These are phyloP conservation scores for Turritis glabra DNA, from an alignment of 345 rosid species.

Conservation along the genomic window DNA sequence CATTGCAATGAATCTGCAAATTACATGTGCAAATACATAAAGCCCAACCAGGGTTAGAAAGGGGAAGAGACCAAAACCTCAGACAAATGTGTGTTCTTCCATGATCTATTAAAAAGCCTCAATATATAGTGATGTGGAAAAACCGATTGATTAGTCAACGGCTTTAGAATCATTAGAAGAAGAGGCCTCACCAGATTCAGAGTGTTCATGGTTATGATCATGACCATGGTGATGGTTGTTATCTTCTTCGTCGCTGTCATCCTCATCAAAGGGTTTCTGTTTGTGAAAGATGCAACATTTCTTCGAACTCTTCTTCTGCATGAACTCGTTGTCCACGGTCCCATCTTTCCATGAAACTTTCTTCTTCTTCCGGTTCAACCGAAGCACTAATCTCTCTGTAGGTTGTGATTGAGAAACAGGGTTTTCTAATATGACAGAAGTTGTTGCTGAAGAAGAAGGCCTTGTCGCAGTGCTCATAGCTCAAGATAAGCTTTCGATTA, in stretches of 20 bases:
- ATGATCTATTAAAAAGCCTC: slow-evolving; percentile 13
- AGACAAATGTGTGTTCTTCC: slow-evolving; percentile 10
- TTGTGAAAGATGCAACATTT: slow-evolving; percentile 98
- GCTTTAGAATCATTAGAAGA: slow-evolving; percentile 37
- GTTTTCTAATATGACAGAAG: slow-evolving; percentile 54
- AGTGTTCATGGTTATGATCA: slow-evolving; percentile 30
- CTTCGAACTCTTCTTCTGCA: slow-evolving; percentile 98
- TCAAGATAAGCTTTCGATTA: slow-evolving; percentile 13
- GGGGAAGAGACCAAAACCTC: slow-evolving; percentile 1
- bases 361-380: slow-evolving; percentile 74
- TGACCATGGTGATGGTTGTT: slow-evolving; percentile 35
- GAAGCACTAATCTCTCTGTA: slow-evolving; percentile 58
- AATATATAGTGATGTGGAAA: neutral
- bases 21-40: slow-evolving; percentile 24
- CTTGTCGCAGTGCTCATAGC: slow-evolving; percentile 40
- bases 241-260: slow-evolving; percentile 77
- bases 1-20: slow-evolving; percentile 29
- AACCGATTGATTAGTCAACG: slow-evolving; percentile 15
- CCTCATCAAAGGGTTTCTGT: slow-evolving; percentile 88
- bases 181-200: slow-evolving; percentile 31
- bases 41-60: slow-evolving; percentile 2
- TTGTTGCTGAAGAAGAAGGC: slow-evolving; percentile 45
- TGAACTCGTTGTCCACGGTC: slow-evolving; percentile 91
- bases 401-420: slow-evolving; percentile 41
- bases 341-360: slow-evolving; percentile 95